Evolutionary conservation across 2,329 filamentous ascomycete species (phyloP).

Genomic region (Microdochium bolleyi): DNA sequence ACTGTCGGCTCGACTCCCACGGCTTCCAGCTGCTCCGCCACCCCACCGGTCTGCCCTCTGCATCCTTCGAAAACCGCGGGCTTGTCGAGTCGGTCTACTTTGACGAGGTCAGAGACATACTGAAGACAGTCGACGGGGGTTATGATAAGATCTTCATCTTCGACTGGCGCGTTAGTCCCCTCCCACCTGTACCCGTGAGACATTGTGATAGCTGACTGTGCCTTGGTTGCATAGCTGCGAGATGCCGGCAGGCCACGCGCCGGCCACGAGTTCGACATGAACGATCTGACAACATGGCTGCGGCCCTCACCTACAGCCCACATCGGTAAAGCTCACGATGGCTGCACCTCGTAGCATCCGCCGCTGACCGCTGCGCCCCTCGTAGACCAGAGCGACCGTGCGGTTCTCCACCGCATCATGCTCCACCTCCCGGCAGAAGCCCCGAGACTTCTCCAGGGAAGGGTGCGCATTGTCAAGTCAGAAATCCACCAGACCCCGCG

Average conservation of each 20-base stretch:
- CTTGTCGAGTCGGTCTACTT: conserved; percentile 1
- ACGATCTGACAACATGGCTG: conserved; percentile 1
- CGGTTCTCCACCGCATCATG: conserved; percentile 1
- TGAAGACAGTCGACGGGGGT: conserved; percentile 1
- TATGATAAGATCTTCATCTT: conserved; percentile 1
- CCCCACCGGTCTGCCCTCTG: neutral
- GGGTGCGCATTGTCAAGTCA: conserved; percentile 1
- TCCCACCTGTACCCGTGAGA: no score
- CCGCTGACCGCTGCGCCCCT: neutral
- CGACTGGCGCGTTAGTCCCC: conserved; percentile 1
- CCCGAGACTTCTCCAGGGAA: neutral
- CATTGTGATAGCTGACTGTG: no score
- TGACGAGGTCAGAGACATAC: neutral
- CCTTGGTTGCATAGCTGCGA: neutral
- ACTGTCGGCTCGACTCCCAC: neutral
- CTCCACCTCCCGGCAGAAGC: neutral
- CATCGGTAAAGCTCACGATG: neutral
- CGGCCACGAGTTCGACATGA: conserved; percentile 1
- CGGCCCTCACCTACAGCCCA: conserved; percentile 1
- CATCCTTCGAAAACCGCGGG: neutral
- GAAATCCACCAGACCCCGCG: neutral
- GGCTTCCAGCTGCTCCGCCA: neutral
- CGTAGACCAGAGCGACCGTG: conserved; percentile 1
- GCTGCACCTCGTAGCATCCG: neutral
- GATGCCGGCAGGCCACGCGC: neutral